These are phyloP conservation scores for Boletus reticulatus DNA, from an alignment of 768 basidiomycete species.

Conservation along the genomic window DNA sequence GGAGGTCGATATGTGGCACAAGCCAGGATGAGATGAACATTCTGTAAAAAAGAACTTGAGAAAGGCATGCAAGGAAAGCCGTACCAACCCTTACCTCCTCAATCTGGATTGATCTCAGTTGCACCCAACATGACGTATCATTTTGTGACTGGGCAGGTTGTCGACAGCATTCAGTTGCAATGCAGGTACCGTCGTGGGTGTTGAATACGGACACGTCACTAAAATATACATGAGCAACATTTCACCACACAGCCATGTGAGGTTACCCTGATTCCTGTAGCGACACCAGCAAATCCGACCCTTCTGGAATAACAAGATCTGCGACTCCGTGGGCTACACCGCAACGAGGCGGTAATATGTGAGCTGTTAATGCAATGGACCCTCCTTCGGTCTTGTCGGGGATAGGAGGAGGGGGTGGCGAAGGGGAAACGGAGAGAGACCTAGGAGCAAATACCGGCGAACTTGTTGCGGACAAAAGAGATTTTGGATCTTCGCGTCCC, in stretches of 20 bases:
- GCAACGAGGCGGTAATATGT: slow-evolving; percentile 46
- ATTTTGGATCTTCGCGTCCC: slow-evolving; percentile 36
- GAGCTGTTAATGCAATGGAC: slow-evolving; percentile 23
- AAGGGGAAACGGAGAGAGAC: slow-evolving; percentile 39
- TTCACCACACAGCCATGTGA: not conserved
- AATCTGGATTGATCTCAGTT: slow-evolving; percentile 18
- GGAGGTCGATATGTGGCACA: slow-evolving; percentile 38
- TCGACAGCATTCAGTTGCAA: slow-evolving; percentile 21
- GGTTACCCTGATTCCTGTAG: slow-evolving; percentile 68
- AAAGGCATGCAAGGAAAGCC: not conserved
- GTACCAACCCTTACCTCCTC: slow-evolving; percentile 14
- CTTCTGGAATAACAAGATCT: slow-evolving; percentile 46
- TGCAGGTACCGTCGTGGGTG: slow-evolving; percentile 47
- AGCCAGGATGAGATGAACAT: slow-evolving; percentile 38
- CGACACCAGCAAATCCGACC: slow-evolving; percentile 43
- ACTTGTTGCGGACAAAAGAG: slow-evolving; percentile 45
- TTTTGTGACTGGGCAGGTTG: slow-evolving; percentile 1
- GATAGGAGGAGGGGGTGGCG: slow-evolving; percentile 18
- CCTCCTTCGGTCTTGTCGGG: slow-evolving; percentile 16
- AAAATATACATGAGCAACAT: slow-evolving; percentile 5
- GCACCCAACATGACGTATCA: slow-evolving; percentile 20
- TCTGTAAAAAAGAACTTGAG: slow-evolving; percentile 12
- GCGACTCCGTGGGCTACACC: slow-evolving; percentile 41
- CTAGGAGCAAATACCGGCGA: slow-evolving; percentile 41
- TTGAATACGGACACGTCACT: slow-evolving; percentile 58